phyloP scores from a whole-genome alignment of 1,284 basidiomycete species.

The Phaffia rhodozyma region DNA sequence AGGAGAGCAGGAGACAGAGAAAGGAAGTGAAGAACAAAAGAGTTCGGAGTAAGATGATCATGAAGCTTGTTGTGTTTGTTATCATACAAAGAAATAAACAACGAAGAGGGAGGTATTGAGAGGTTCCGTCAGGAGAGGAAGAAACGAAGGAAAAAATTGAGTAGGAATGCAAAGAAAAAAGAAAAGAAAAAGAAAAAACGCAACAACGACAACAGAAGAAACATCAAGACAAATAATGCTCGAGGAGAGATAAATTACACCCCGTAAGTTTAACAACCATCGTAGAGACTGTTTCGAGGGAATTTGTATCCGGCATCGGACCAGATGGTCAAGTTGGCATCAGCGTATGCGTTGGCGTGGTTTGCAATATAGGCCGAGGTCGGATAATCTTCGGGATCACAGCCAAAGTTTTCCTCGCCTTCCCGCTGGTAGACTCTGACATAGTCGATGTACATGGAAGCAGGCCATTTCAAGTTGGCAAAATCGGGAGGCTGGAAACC shows the following conservation, averaged over 20 bases:
- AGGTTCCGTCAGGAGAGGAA: no score
- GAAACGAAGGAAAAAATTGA: background rate
- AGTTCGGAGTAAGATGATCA: no score
- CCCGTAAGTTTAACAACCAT: slow-evolving; percentile 41
- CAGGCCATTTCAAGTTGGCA: slow-evolving; percentile 7
- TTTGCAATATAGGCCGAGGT: slow-evolving; percentile 27
- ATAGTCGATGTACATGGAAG: slow-evolving; percentile 11
- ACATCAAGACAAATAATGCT: background rate
- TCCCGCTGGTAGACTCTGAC: slow-evolving; percentile 7
- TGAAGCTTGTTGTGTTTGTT: no score
- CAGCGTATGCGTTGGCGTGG: slow-evolving; percentile 28
- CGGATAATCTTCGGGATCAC: slow-evolving; percentile 28
- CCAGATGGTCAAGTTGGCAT: slow-evolving; percentile 35
- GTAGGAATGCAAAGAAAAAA: no score
- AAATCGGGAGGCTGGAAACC: slow-evolving; percentile 60
- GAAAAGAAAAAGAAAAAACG: background rate
- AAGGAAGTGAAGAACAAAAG: no score
- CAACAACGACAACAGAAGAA: background rate
- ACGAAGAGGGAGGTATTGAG: no score
- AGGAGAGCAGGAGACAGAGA: no score
- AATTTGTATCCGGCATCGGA: slow-evolving; percentile 50
- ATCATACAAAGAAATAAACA: no score
- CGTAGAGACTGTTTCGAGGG: slow-evolving; percentile 51
- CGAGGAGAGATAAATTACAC: background rate
- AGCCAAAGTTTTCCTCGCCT: slow-evolving; percentile 22